Evolutionary conservation across 2,329 filamentous ascomycete genomes (phyloP).

Genomic region (Colletotrichum viniferum): DNA sequence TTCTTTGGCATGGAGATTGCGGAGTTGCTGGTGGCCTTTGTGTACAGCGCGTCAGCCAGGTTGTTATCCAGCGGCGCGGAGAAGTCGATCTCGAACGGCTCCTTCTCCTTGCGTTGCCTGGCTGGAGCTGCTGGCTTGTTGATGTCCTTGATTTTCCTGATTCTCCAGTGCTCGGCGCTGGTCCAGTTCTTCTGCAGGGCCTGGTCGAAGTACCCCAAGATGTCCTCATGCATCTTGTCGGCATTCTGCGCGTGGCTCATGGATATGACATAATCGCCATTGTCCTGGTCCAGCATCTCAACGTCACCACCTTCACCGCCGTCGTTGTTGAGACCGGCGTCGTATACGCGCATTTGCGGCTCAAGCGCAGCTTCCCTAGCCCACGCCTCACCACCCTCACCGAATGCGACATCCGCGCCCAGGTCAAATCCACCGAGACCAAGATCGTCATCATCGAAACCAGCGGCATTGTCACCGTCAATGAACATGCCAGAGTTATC

Average conservation of each 20-base stretch:
- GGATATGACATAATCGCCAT: conserved; percentile 79
- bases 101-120: conserved; percentile 88
- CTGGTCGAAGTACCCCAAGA: conserved; percentile 97
- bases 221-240: conserved; percentile 84
- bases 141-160: conserved; percentile 85
- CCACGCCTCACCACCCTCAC: conserved; percentile 96
- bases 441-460: conserved; percentile 72
- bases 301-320: conserved; percentile 58
- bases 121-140: conserved; percentile 65
- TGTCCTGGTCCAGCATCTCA: conserved; percentile 66
- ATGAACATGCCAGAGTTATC: conserved; percentile 83
- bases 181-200: conserved; percentile 97
- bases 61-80: conserved; percentile 72
- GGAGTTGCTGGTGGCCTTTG: conserved; percentile 78
- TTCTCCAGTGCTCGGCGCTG: conserved; percentile 98
- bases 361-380: conserved; percentile 86
- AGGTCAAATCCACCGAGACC: conserved; percentile 74
- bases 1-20: conserved; percentile 88
- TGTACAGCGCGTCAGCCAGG: conserved; percentile 79
- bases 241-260: conserved; percentile 66
- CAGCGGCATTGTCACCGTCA: conserved; percentile 83
- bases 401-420: conserved; percentile 79
- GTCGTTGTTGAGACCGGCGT: conserved; percentile 61
- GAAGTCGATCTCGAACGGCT: conserved; percentile 95
- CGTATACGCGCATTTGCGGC: conserved; percentile 83